Conservation (phyloP, 257 asterid species). For the Ehretia macrophylla region DNA sequence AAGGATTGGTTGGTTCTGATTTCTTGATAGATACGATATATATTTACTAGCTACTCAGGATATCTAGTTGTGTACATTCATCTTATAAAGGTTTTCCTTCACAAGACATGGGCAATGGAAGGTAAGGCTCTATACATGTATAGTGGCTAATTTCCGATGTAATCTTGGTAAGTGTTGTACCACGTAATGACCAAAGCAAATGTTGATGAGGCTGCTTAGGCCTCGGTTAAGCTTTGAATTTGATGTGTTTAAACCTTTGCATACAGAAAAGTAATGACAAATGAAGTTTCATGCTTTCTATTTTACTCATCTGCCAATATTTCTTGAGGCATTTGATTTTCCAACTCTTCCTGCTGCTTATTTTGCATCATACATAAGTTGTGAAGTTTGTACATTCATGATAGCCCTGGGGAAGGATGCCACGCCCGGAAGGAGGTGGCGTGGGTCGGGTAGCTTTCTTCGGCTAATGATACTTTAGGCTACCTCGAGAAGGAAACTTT, state of each 20-base stretch:
- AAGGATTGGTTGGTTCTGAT: background rate
- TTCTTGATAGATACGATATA: background rate
- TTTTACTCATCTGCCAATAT: too few relatives aligned
- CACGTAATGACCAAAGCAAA: background rate
- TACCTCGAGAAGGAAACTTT: too few relatives aligned
- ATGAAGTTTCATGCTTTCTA: too few relatives aligned
- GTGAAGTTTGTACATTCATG: too few relatives aligned
- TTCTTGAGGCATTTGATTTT: too few relatives aligned
- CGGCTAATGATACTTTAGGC: too few relatives aligned
- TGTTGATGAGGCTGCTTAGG: background rate
- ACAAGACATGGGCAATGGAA: slow-evolving; percentile 17
- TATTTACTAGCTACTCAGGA: background rate
- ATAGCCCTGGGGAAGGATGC: too few relatives aligned
- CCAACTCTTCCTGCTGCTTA: too few relatives aligned
- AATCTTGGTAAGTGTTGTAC: background rate
- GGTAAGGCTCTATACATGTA: slow-evolving; percentile 11
- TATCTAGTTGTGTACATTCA: background rate
- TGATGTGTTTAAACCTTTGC: background rate
- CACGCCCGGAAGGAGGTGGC: too few relatives aligned
- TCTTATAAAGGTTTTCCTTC: slow-evolving; percentile 1
- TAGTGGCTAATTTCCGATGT: background rate
- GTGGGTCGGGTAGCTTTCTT: too few relatives aligned
- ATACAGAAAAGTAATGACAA: background rate
- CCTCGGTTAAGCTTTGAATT: background rate
- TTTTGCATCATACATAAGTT: too few relatives aligned